Base-by-base conservation (phyloP, 352 stramenopile species). In the Saprolegnia parasitica region DNA sequence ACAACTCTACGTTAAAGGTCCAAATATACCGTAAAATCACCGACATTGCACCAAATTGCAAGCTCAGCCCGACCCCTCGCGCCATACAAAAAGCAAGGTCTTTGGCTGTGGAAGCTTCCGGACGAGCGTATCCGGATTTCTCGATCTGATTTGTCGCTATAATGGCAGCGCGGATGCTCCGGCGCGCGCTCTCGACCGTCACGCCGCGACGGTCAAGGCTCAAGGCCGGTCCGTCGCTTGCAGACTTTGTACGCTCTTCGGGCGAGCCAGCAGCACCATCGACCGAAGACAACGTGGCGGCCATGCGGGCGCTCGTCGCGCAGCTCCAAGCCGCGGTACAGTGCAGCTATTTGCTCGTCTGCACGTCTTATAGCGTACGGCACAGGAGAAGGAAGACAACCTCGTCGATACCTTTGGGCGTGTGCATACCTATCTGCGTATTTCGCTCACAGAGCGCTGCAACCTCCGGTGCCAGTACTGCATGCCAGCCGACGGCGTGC, bases 391-490 rank as follows among this genome's bases (percentile, higher is more conserved):
- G 21, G 58, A 66, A 46, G 58, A 60, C 55, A 46, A 72, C 58
- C 72, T 96, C 8, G 70, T 88, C 21, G 96, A 99, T 77, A 77
- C 72, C 0, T 98, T 97, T 73, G 87, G 91, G 13, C 80, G 96
- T 45, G 74, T 82, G 35, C 96, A 99, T 77, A 96, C 84, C 58
- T 99, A 98, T 78, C 73, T 99, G 50, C 86, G 96, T 54, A 97
- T 99, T 64, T 98, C 93, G 39, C 75, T 99, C 39, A 96, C 93
- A 0, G 95, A 98, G 78, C 87, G 93, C 32, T 99, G 96, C 77
- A 99, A 99, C 78, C 80, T 99, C 54, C 79, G 95, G 37, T 99
- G 96, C 78, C 81, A 84, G 15, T 99, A 99, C 76, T 99, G 96
- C 72, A 99, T 99, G 96, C 96, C 96, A 0, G 86, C 89, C 63